These are phyloP conservation scores for Protostelium mycophagum DNA, from an alignment of 78 protist genomes.

Conservation along the genomic window DNA sequence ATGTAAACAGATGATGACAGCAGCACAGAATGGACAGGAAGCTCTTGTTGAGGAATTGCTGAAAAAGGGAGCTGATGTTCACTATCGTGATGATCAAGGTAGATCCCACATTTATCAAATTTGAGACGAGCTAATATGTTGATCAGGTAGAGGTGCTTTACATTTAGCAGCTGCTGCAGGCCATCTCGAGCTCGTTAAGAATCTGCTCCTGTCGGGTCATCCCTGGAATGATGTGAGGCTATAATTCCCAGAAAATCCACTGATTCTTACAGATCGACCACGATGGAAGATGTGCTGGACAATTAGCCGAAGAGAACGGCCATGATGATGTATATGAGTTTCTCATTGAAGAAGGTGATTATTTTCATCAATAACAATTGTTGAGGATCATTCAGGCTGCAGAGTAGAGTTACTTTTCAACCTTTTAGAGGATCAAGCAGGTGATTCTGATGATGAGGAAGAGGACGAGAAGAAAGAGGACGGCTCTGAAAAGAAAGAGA, in stretches of 20 bases:
- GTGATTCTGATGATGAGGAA: neutral
- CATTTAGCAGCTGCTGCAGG: conserved; percentile 1
- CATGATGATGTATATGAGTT: neutral
- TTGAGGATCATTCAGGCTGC: neutral
- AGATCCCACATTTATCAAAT: neutral
- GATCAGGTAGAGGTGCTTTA: neutral
- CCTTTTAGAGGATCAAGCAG: neutral
- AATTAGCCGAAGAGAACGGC: neutral
- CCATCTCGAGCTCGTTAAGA: neutral
- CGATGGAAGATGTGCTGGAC: neutral
- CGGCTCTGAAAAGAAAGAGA: neutral
- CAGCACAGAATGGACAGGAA: neutral
- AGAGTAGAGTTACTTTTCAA: neutral
- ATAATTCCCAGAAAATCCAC: neutral
- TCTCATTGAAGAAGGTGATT: neutral
- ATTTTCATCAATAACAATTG: neutral
- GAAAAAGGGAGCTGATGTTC: neutral
- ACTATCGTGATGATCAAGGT: neutral
- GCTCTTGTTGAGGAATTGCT: neutral
- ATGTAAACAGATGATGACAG: neutral
- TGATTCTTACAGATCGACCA: neutral
- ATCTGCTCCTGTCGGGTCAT: neutral
- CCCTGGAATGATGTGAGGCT: neutral
- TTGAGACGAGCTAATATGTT: too few species aligned
- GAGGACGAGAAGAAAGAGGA: neutral